phyloP scores from a whole-genome alignment of 2,329 filamentous ascomycete genomes.

The Blastomyces percursus region DNA sequence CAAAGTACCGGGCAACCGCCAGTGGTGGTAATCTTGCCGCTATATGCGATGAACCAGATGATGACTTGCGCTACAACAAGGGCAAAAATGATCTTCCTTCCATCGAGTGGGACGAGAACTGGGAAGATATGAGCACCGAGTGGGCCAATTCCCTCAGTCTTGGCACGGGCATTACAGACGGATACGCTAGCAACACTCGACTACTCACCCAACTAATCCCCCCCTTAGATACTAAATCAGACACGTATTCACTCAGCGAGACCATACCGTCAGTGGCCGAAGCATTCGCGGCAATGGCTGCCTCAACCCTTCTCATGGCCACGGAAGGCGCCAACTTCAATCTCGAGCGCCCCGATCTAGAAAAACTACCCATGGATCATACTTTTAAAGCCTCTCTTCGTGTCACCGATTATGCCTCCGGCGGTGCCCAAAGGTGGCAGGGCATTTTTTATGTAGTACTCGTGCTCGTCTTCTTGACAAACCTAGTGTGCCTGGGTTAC shows the following conservation, averaged over 20 bases:
- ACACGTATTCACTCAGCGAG: conserved; percentile 34
- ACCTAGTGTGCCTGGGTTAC: conserved; percentile 54
- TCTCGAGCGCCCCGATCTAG: conserved; percentile 38
- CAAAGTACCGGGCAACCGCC: conserved; percentile 43
- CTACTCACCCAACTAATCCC: conserved; percentile 48
- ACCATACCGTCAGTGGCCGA: conserved; percentile 59
- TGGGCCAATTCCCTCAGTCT: conserved; percentile 49
- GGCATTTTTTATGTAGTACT: conserved; percentile 57
- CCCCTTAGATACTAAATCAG: conserved; percentile 19
- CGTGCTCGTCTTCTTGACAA: conserved; percentile 54
- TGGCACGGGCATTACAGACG: conserved; percentile 44
- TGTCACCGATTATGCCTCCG: conserved; percentile 60
- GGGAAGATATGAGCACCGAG: conserved; percentile 44
- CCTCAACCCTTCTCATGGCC: conserved; percentile 54
- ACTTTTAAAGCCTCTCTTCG: conserved; percentile 53
- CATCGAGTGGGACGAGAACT: conserved; percentile 35
- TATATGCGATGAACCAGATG: conserved; percentile 49
- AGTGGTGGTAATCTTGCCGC: conserved; percentile 50
- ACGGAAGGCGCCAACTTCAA: conserved; percentile 50
- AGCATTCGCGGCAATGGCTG: conserved; percentile 58
- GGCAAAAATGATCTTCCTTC: conserved; percentile 24
- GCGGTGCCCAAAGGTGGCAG: conserved; percentile 51
- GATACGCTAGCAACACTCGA: conserved; percentile 49
- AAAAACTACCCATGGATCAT: conserved; percentile 9
- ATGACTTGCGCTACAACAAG: conserved; percentile 46